Percentiles rank a stretch among this genome's conserved stretches.
Evolutionary conservation across 345 rosid species (phyloP).

Genomic region (Hibiscus syriacus): DNA sequence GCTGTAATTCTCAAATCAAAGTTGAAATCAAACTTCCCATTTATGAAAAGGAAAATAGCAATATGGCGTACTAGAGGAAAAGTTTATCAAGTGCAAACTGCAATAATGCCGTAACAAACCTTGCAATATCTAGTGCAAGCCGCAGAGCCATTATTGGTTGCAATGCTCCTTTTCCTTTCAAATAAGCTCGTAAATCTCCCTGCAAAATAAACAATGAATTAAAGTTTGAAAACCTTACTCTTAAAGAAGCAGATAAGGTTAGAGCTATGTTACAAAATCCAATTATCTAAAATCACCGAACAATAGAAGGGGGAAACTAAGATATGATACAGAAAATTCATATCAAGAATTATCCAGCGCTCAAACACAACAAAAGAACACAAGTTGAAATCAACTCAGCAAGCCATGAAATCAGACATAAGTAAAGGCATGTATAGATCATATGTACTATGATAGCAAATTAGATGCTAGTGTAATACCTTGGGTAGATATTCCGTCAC

Average conservation of each 20-base stretch:
- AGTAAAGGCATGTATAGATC: background rate
- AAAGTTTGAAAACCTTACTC: background rate
- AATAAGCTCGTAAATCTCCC: no score
- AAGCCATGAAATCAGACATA: background rate
- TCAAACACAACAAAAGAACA: background rate
- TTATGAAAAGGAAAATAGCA: no score
- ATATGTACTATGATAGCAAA: background rate
- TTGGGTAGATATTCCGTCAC: background rate
- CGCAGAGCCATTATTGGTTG: background rate
- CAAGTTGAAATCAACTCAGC: background rate
- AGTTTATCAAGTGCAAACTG: no score
- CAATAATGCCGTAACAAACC: no score
- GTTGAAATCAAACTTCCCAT: background rate
- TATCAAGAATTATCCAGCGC: background rate
- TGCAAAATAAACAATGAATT: no score
- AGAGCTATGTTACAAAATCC: background rate
- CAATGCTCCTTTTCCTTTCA: no score
- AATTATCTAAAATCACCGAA: background rate
- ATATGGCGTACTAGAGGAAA: no score
- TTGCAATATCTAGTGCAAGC: background rate
- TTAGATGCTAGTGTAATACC: background rate
- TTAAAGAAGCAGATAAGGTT: background rate
- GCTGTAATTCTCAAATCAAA: background rate
- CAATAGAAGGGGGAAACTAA: background rate
- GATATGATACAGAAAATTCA: background rate